Evolutionary conservation across 129 eudicot genomes (phyloP).

Genomic region (Tanacetum coccineum): DNA sequence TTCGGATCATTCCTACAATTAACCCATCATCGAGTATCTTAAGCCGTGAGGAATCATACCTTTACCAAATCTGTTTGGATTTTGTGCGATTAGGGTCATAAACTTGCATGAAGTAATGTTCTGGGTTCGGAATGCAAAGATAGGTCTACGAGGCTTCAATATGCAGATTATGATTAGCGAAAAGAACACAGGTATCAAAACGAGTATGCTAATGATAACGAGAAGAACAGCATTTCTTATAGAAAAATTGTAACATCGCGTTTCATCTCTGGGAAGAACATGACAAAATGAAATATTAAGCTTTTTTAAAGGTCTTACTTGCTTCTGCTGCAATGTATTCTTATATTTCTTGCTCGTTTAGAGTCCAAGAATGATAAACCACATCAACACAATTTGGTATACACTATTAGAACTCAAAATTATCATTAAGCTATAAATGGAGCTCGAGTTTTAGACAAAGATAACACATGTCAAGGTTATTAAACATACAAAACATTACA

Average conservation of each 20-base stretch:
- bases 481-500: constrained; percentile 25
- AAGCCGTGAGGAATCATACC: constrained; percentile 35
- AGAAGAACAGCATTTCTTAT: constrained; percentile 36
- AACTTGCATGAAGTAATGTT: constrained; percentile 44
- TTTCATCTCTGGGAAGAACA: constrained; percentile 18
- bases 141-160: constrained; percentile 54
- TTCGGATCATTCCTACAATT: constrained; percentile 46
- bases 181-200: constrained; percentile 19
- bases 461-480: constrained; percentile 7
- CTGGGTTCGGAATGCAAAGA: constrained; percentile 35
- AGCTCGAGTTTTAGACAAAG: constrained; percentile 5
- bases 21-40: constrained; percentile 37
- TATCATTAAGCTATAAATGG: constrained; percentile 14
- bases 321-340: constrained; percentile 19
- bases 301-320: neutral
- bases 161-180: constrained; percentile 30
- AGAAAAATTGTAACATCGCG: constrained; percentile 24
- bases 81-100: constrained; percentile 39
- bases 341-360: constrained; percentile 14
- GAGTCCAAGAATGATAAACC: neutral
- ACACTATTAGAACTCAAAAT: constrained; percentile 14
- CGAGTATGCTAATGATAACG: constrained; percentile 13
- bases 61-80: constrained; percentile 52
- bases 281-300: neutral
- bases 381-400: neutral